Evolutionary conservation across 176 grass and related monocot genomes (phyloP), one percentile per base, ranked within the genome.

Genomic region (Avena sativa): DNA sequence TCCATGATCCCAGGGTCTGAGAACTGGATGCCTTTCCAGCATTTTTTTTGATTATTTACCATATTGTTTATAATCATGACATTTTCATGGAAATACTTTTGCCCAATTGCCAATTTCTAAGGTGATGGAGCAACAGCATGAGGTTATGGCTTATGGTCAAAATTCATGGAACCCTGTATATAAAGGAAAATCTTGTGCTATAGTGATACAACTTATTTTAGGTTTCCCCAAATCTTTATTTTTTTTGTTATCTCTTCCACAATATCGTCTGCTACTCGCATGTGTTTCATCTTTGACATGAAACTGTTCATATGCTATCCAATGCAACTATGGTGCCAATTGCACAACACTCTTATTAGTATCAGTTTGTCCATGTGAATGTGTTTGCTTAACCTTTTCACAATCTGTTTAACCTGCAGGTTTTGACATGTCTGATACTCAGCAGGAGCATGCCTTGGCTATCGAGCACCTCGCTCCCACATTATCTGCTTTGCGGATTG

Each of bases 391-490:
- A 55, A 68, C 52, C 69, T 86, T 84, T 71, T 76, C 34, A 56
- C 48, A 59, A 75, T 83, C 76, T 80, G 68, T 79, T 72, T 68
- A n/a, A 12, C 72, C 66, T 83, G 76, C 82, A 96, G 94, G 93
- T 90, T 99, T 99, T 90, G 92, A 99, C 49, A 96, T 99, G 90
- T 99, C 94, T 25, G 69, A 94, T 86, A 82, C 90, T 85, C 97
- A 99, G 86, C 87, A 94, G 72, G 90, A 99, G 72, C 97, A 96
- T 87, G 90, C 97, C 36, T 78, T 93, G 71, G 73, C 92, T 72
- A 87, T 99, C 30, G 94, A 94, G 84, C 56, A 90, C 28, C 79
- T 99, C 36, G 80, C 92, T 77, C 94, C 94, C 52, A 90, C 90
- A 93, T 88, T 99, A 75, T 91, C 92, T 71, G 94, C 93, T 80